Evolutionary conservation across 202 grass and related monocot genomes (phyloP).

Genomic region (Zizania palustris): DNA sequence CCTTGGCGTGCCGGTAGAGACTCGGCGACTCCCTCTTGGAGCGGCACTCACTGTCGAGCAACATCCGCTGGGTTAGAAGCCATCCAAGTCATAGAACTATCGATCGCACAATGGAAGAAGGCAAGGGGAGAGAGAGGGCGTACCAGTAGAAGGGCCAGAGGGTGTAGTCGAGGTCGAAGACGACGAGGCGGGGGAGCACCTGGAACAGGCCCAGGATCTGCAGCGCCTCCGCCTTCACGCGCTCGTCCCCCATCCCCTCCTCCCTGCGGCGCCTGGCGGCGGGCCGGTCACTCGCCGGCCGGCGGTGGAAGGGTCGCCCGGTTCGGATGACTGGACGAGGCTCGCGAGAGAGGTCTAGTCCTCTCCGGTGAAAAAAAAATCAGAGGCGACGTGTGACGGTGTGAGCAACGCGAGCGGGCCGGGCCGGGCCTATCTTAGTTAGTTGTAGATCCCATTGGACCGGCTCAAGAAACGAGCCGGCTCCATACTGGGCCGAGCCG

Average conservation of each 20-base stretch:
- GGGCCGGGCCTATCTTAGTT: too few relatives aligned
- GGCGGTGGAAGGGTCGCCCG: background rate
- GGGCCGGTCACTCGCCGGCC: background rate
- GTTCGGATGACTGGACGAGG: conserved; percentile 1
- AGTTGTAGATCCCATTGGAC: too few relatives aligned
- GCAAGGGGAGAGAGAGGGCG: background rate
- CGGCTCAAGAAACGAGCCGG: too few relatives aligned
- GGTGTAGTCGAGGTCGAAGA: conserved; percentile 98
- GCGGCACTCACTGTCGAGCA: conserved; percentile 62
- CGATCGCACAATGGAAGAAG: background rate
- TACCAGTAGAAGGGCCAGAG: conserved; percentile 97
- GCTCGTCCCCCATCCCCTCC: conserved; percentile 61
- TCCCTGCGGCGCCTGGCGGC: background rate
- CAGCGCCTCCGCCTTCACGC: conserved; percentile 78
- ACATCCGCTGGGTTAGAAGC: background rate
- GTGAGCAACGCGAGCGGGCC: too few relatives aligned
- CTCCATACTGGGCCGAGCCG: background rate
- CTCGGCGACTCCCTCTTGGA: conserved; percentile 83
- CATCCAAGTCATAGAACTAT: background rate
- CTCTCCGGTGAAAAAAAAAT: background rate
- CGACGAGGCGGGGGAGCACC: conserved; percentile 74
- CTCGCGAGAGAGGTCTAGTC: background rate
- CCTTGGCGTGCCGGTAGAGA: conserved; percentile 78
- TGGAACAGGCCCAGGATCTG: conserved; percentile 70
- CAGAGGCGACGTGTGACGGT: too few relatives aligned